Evolutionary conservation across 805 yeast species (phyloP).

Genomic region (Saccharomycopsis olivae): DNA sequence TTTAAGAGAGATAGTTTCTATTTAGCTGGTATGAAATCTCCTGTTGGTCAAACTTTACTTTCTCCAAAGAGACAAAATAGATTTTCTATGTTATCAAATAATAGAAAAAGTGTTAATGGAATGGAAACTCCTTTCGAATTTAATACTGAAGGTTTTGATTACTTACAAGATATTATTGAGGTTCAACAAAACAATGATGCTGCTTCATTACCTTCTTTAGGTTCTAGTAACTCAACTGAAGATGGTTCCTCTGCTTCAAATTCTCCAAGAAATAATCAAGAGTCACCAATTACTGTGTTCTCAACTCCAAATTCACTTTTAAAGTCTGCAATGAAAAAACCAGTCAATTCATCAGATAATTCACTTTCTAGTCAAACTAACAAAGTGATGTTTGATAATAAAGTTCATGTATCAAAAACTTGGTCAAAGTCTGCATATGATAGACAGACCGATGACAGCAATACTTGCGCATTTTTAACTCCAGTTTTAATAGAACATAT

Average conservation of each 20-base stretch:
- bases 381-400: conserved; percentile 35
- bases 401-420: conserved; percentile 40
- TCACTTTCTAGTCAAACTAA: conserved; percentile 17
- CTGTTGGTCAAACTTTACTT: neutral
- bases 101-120: neutral
- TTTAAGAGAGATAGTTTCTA: conserved; percentile 2
- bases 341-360: neutral
- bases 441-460: conserved; percentile 38
- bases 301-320: neutral
- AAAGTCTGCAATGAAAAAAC: conserved; percentile 1
- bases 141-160: conserved; percentile 7
- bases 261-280: neutral
- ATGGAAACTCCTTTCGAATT: conserved; percentile 8
- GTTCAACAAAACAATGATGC: neutral
- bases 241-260: neutral
- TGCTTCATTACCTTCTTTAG: conserved; percentile 1
- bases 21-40: neutral
- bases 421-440: conserved; percentile 41
- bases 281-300: neutral
- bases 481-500: conserved; percentile 42
- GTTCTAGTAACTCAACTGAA: neutral
- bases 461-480: conserved; percentile 32
- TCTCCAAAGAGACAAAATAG: neutral
- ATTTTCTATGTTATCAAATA: neutral
- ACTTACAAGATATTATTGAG: conserved; percentile 13